Base-by-base conservation (phyloP, 2,329 filamentous ascomycete species). In the Truncatella angustata region DNA sequence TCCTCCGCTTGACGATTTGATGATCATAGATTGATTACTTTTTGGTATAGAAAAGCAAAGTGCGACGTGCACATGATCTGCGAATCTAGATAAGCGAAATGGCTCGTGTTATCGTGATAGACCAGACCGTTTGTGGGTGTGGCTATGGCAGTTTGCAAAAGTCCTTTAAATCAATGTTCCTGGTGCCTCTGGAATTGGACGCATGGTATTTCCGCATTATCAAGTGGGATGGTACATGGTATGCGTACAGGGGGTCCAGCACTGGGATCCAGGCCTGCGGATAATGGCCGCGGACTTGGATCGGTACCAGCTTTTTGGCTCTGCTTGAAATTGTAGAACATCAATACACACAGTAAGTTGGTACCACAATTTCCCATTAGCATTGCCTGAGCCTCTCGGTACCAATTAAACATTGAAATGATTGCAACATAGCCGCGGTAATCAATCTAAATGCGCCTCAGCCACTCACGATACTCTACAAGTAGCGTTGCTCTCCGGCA, bases 31-130 rank as follows among this genome's bases (percentile, higher is more conserved):
- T 36, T 21, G 37, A 21, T 18, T 18, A 21, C 37, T 21, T 40
- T 24, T 40, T 9, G 18, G 24, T 35, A 21, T 21, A 10, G 21
- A 40, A 35, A 35, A 35, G 14, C 37, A 40, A 40, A 40, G 37
- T 28, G 40, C 40, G 40, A 44, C 40, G 21, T 44, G 40, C 40
- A 23, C 24, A 36, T 28, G 40, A 44, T 44, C 21, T 24, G 40
- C 40, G 18, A n/a, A n/a, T n/a, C n/a, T n/a, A n/a, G n/a, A n/a
- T n/a, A n/a, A n/a, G n/a, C n/a, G n/a, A n/a, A n/a, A n/a, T n/a
- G n/a, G n/a, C n/a, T n/a, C n/a, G n/a, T n/a, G n/a, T n/a, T n/a
- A n/a, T n/a, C n/a, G n/a, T n/a, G n/a, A n/a, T n/a, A n/a, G n/a
- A n/a, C n/a, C n/a, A n/a, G n/a, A n/a, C n/a, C n/a, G n/a, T n/a